A percentile compares a stretch with the other conserved stretches of the same genome.
Conservation (phyloP, 2,329 filamentous ascomycete species). For the Zalaria sp. region DNA sequence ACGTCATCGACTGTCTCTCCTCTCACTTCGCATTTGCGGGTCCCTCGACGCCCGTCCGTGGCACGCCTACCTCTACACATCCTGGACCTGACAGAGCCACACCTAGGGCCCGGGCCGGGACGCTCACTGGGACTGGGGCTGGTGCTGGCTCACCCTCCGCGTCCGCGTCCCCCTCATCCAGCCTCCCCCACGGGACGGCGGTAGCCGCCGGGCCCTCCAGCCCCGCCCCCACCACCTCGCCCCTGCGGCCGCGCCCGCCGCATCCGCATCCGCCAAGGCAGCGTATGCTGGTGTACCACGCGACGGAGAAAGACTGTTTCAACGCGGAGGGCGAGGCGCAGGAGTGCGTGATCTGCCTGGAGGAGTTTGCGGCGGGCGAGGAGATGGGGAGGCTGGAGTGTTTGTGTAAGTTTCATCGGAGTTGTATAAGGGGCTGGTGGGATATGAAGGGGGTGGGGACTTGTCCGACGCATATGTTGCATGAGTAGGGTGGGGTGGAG, state of each 20-base stretch:
- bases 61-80: too few relatives aligned
- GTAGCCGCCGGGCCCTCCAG: constrained; percentile 2
- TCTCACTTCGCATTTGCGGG: constrained; percentile 9
- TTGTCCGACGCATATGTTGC: constrained; percentile 46
- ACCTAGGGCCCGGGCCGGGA: too few relatives aligned
- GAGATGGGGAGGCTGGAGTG: constrained; percentile 47
- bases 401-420: constrained; percentile 48
- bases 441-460: constrained; percentile 38
- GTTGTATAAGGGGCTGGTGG: constrained; percentile 48
- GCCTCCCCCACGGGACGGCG: constrained; percentile 2
- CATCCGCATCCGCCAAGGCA: constrained; percentile 13
- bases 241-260: constrained; percentile 8
- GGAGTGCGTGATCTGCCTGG: constrained; percentile 52
- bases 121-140: too few relatives aligned
- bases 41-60: not conserved
- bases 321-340: constrained; percentile 36
- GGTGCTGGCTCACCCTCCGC: constrained; percentile 1
- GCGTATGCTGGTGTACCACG: constrained; percentile 38
- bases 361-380: constrained; percentile 47
- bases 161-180: not conserved
- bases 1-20: constrained; percentile 15
- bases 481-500: constrained; percentile 13
- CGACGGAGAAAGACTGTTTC: constrained; percentile 50
- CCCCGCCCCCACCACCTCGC: constrained; percentile 6
- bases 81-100: too few relatives aligned